Evolutionary conservation across 352 stramenopile species (phyloP), one percentile per base, ranked within the genome.

Genomic region (Pythium aphanidermatum): DNA sequence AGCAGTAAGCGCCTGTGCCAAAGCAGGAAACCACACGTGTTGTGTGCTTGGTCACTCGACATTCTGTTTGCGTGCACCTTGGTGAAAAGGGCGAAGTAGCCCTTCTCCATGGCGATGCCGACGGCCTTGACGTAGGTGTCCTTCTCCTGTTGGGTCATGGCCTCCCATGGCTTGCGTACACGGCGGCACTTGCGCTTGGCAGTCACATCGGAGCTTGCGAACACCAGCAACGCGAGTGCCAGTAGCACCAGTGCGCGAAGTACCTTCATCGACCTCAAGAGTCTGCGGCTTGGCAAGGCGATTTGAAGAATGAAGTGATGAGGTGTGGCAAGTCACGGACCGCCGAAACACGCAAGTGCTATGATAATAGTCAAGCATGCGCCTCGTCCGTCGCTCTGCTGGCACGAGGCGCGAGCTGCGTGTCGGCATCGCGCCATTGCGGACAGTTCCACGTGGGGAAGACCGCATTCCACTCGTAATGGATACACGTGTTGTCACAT

Each of bases 1-100:
- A 63, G 55, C n/a, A 63, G 34, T 26, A 54, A 58, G 12, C 55
- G 55, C 2, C 55, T 40, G 28, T 63, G 55, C 55, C 55, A 63
- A 5, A 63, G 37, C 5, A 63, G 25, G 23, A 63, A 63, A 10
- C 32, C 30, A 28, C 55, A 63, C 11, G 49, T 39, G 38, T 28
- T 31, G 30, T 71, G 62, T 19, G 62, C 43, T 21, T 60, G 46
- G 20, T 49, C 44, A 2, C 30, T 27, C 29, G 33, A 52, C 27
- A 54, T 52, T 2, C 31, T 14, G 2, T 23, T 24, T 3, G 42
- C 43, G 47, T 63, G 55, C 33, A 63, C 37, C 35, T 65, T 29
- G 3, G 40, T 37, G 29, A 63, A 63, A 20, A 39, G 55, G 34
- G 46, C 46, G 41, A 54, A 41, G 21, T 54, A 58, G 5, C 55